Conservation (phyloP, 2,329 filamentous ascomycete species). For the Xylaria polymorpha region DNA sequence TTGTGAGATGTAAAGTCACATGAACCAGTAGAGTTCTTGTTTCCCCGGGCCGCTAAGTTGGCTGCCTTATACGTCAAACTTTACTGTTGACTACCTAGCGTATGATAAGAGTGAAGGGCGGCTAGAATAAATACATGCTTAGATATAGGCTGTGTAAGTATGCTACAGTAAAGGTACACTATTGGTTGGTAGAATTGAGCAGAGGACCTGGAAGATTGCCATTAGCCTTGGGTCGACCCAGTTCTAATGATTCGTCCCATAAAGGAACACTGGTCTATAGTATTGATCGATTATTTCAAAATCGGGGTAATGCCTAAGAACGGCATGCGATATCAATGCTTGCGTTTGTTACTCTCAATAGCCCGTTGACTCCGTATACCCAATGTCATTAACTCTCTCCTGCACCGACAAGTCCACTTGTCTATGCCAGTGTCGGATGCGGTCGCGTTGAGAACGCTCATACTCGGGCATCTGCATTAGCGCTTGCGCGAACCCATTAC, state of each 20-base stretch:
- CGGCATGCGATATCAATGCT: background rate
- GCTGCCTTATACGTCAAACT: background rate
- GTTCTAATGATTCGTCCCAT: background rate
- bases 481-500: constrained; percentile 48
- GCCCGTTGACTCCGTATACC: constrained; percentile 24
- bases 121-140: background rate
- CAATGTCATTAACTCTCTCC: constrained; percentile 43
- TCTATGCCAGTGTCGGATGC: constrained; percentile 49
- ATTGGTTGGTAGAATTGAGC: background rate
- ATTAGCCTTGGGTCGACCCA: background rate
- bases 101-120: background rate
- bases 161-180: background rate
- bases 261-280: background rate
- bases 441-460: constrained; percentile 46
- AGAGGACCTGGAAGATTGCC: constrained; percentile 6
- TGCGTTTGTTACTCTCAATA: background rate
- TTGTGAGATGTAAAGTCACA: background rate
- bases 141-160: background rate
- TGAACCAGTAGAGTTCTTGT: background rate
- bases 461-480: constrained; percentile 55
- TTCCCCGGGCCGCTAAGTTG: background rate
- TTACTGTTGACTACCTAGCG: background rate
- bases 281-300: background rate
- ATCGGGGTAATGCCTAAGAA: background rate
- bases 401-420: constrained; percentile 46